Evolutionary conservation across 1,284 basidiomycete species (phyloP).

Genomic region (Volvariella surrecta): DNA sequence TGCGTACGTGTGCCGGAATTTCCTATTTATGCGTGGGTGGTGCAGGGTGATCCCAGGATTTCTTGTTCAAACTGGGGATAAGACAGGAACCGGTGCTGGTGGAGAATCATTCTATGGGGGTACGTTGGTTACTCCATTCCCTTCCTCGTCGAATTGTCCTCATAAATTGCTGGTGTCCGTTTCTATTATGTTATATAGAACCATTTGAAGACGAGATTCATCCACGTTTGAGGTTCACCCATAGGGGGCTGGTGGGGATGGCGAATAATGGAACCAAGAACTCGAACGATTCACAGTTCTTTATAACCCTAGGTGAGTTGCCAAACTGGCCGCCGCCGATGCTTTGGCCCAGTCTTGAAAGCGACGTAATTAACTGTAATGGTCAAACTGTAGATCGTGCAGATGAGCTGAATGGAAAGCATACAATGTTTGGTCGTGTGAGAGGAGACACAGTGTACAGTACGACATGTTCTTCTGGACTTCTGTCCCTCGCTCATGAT

Average conservation of each 20-base stretch:
- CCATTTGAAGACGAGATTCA: slow-evolving; percentile 94
- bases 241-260: slow-evolving; percentile 91
- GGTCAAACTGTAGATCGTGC: slow-evolving; percentile 53
- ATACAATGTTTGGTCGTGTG: slow-evolving; percentile 79
- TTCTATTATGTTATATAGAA: slow-evolving; percentile 33
- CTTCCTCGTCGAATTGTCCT: no score
- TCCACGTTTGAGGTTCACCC: slow-evolving; percentile 74
- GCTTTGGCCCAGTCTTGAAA: no score
- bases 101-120: slow-evolving; percentile 91
- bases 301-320: slow-evolving; percentile 73
- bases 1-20: background rate
- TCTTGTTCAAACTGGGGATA: slow-evolving; percentile 93
- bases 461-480: slow-evolving; percentile 27
- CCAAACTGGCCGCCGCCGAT: background rate
- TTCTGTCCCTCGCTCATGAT: background rate
- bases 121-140: slow-evolving; percentile 22
- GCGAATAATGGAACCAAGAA: slow-evolving; percentile 84
- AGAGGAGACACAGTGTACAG: slow-evolving; percentile 84
- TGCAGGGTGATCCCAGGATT: slow-evolving; percentile 76
- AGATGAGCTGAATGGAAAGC: slow-evolving; percentile 79
- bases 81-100: slow-evolving; percentile 83
- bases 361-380: no score
- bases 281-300: slow-evolving; percentile 83
- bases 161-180: slow-evolving; percentile 3
- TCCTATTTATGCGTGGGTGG: slow-evolving; percentile 1